Conservation (phyloP, 257 asterid genomes). For the Cordia subcordata region DNA sequence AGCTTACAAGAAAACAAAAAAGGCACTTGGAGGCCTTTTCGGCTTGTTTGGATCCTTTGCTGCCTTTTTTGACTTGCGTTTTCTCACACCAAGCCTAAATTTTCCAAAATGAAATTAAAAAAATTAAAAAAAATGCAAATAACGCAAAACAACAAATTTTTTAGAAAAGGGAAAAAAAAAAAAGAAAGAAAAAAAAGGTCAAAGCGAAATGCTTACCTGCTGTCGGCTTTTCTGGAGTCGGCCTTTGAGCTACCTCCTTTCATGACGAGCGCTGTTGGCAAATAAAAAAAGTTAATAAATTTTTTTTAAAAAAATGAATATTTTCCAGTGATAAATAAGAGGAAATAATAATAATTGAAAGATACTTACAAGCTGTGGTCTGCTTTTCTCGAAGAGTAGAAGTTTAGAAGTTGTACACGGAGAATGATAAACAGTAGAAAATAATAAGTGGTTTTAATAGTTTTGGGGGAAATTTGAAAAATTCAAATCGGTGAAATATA, state of each 20-base stretch:
- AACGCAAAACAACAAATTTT: too few species aligned
- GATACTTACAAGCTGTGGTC: too few species aligned
- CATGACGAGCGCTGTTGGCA: slow-evolving; percentile 23
- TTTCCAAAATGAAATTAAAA: neutral
- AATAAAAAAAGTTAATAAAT: neutral
- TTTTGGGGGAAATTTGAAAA: neutral
- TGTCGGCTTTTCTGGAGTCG: slow-evolving; percentile 42
- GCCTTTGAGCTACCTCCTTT: slow-evolving; percentile 64
- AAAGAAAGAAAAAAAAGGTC: too few species aligned
- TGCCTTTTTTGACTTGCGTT: slow-evolving; percentile 40
- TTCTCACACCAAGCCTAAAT: slow-evolving; percentile 53
- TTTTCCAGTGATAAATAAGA: neutral
- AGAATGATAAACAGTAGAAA: neutral
- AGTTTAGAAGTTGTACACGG: neutral
- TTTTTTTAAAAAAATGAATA: neutral
- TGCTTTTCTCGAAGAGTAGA: neutral
- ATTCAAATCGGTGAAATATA: neutral
- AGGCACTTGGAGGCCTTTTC: slow-evolving; percentile 65
- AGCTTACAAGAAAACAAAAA: slow-evolving; percentile 57
- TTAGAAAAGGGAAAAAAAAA: too few species aligned
- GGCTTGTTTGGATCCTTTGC: slow-evolving; percentile 79
- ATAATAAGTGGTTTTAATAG: neutral
- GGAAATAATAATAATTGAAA: neutral
- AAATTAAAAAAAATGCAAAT: neutral
- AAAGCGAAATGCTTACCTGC: slow-evolving; percentile 27